phyloP scores from a whole-genome alignment of 768 basidiomycete genomes.

The Psilocybe azurescens region DNA sequence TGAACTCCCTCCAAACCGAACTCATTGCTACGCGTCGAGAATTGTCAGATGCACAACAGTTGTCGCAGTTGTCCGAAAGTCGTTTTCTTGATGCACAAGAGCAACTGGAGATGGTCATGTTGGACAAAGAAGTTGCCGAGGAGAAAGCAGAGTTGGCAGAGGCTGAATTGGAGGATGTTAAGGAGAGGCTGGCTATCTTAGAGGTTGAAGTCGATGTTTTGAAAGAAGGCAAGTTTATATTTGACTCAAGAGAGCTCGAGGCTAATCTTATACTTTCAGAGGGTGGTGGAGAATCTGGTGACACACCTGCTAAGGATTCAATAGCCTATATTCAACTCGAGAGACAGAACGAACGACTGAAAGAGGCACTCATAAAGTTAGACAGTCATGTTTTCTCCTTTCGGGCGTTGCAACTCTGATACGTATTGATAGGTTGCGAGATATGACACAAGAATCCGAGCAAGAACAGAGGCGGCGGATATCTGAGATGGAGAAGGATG shows the following conservation, averaged over 20 bases:
- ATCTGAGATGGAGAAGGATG: constrained; percentile 88
- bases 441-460: constrained; percentile 88
- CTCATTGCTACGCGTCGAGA: constrained; percentile 77
- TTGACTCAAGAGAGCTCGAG: constrained; percentile 21
- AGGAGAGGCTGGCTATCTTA: constrained; percentile 75
- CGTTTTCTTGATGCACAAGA: constrained; percentile 83
- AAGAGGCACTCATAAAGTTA: constrained; percentile 90
- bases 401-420: neutral
- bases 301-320: constrained; percentile 54
- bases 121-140: constrained; percentile 97
- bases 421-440: constrained; percentile 67
- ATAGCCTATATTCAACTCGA: constrained; percentile 86
- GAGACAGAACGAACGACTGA: constrained; percentile 94
- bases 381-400: constrained; percentile 16
- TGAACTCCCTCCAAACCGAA: constrained; percentile 81
- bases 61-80: constrained; percentile 72
- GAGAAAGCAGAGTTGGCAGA: constrained; percentile 86
- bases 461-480: constrained; percentile 82
- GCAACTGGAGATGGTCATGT: constrained; percentile 91
- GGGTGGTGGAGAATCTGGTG: constrained; percentile 28
- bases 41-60: constrained; percentile 75
- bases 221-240: constrained; percentile 53
- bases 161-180: constrained; percentile 76
- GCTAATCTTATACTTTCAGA: constrained; percentile 12
- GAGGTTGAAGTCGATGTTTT: constrained; percentile 87